A percentile compares a stretch with the other conserved stretches of the same genome.
Conservation (phyloP, 176 grass and related monocot genomes). For the Themeda triandra region DNA sequence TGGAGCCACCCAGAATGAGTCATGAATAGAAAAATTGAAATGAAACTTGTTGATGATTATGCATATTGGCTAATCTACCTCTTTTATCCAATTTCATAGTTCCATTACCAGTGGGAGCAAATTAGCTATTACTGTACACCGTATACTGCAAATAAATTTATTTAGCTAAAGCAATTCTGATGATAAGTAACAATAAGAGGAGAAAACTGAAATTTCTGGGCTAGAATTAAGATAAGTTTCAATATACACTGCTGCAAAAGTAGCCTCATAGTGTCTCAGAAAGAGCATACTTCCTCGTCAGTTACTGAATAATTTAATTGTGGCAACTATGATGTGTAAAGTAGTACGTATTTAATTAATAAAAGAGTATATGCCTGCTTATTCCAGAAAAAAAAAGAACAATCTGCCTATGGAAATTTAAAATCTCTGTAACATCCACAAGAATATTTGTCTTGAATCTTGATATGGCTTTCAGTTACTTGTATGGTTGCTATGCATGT, state of each 20-base stretch:
- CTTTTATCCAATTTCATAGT: neutral
- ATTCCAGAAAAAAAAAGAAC: too few relatives aligned
- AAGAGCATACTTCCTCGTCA: neutral
- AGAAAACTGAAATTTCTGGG: neutral
- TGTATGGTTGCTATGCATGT: neutral
- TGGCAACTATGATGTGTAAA: neutral
- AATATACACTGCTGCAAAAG: neutral
- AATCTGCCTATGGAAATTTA: neutral
- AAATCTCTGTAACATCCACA: neutral
- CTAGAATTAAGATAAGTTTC: neutral
- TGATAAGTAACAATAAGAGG: neutral
- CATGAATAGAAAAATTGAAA: constrained; percentile 15
- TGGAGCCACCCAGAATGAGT: neutral
- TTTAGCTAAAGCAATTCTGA: neutral
- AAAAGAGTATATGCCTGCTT: too few relatives aligned
- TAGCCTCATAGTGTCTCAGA: neutral
- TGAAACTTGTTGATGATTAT: neutral
- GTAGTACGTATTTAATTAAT: neutral
- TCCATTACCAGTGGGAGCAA: neutral
- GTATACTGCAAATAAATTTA: neutral
- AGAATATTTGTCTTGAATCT: neutral
- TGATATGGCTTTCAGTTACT: neutral
- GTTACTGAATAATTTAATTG: neutral
- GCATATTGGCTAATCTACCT: neutral
- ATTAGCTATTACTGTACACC: neutral